phyloP scores from a whole-genome alignment of 2,329 filamentous ascomycete genomes.

The Stromatinia cepivora region DNA sequence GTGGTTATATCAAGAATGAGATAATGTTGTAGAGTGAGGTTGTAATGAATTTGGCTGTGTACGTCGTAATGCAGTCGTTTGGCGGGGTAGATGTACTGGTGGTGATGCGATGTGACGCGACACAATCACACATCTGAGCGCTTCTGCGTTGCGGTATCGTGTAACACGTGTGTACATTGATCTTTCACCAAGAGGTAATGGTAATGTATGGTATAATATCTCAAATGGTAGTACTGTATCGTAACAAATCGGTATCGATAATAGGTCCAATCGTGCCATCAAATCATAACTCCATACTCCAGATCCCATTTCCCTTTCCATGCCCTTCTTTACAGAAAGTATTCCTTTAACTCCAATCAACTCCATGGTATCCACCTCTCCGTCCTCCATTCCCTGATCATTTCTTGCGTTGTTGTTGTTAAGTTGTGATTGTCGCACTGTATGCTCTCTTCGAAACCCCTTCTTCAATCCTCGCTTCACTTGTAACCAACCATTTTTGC shows the following conservation, averaged over 20 bases:
- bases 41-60: conserved; percentile 9
- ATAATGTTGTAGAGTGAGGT: not conserved
- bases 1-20: not conserved
- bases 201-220: conserved; percentile 1
- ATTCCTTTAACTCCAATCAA: not conserved
- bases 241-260: conserved; percentile 15
- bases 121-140: not conserved
- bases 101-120: not conserved
- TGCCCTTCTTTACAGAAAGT: conserved; percentile 2
- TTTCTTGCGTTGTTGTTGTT: not conserved
- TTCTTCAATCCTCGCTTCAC: conserved; percentile 43
- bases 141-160: not conserved
- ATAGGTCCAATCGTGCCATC: conserved; percentile 12
- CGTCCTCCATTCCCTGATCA: not conserved
- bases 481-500: conserved; percentile 64
- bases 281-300: conserved; percentile 15
- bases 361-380: not conserved
- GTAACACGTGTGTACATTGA: not conserved
- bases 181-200: conserved; percentile 4
- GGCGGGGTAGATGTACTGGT: not conserved
- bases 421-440: not conserved
- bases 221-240: conserved; percentile 13
- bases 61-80: not conserved
- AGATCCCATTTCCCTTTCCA: not conserved
- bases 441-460: conserved; percentile 9